Conservation (phyloP, 2,329 filamentous ascomycete genomes). For the Talaromyces islandicus region DNA sequence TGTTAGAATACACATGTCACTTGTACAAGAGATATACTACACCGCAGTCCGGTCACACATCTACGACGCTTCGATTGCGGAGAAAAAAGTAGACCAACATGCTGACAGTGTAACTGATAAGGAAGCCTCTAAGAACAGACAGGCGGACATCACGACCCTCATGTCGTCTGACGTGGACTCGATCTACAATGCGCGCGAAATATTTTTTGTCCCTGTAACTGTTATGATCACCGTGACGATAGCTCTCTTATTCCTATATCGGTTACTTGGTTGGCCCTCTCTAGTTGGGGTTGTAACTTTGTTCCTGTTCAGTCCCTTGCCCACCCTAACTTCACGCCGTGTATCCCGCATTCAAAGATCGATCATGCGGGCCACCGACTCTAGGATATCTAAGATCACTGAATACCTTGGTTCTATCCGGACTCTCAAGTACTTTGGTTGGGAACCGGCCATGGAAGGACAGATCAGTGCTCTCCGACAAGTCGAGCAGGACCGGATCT, state of each 20-base stretch:
- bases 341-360: constrained; percentile 48
- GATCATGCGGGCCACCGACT: constrained; percentile 52
- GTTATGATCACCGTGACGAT: constrained; percentile 44
- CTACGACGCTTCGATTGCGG: constrained; percentile 38
- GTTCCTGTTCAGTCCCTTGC: constrained; percentile 45
- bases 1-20: constrained; percentile 51
- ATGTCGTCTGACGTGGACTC: constrained; percentile 57
- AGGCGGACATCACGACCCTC: constrained; percentile 51
- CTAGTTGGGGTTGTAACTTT: constrained; percentile 48
- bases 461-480: constrained; percentile 46
- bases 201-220: constrained; percentile 43
- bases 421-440: constrained; percentile 57
- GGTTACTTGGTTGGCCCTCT: constrained; percentile 51
- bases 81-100: neutral
- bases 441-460: constrained; percentile 51
- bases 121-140: constrained; percentile 31
- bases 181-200: constrained; percentile 47
- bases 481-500: constrained; percentile 50
- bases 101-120: constrained; percentile 16
- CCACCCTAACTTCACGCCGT: constrained; percentile 43
- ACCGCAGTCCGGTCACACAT: constrained; percentile 51
- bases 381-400: constrained; percentile 52
- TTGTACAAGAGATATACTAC: constrained; percentile 55
- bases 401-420: constrained; percentile 55
- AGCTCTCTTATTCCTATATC: constrained; percentile 49